Percentiles rank a stretch among this genome's conserved stretches.
Conservation (phyloP, 257 asterid species). For the Schizonepeta tenuifolia region DNA sequence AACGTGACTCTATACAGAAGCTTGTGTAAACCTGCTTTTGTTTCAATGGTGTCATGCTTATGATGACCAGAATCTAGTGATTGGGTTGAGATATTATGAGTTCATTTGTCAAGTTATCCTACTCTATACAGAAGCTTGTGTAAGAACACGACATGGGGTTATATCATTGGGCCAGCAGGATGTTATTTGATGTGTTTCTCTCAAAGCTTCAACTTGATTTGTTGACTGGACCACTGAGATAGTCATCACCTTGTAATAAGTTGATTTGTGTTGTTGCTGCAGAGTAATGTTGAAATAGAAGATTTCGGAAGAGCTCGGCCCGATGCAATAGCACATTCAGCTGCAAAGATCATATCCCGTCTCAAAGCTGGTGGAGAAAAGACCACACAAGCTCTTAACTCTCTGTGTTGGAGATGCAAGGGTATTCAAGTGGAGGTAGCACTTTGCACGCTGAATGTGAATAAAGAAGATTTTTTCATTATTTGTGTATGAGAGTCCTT, state of each 20-base stretch:
- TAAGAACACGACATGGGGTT: constrained; percentile 17
- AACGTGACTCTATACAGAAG: neutral
- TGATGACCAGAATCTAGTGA: neutral
- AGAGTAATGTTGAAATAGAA: constrained; percentile 77
- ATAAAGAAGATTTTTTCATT: neutral
- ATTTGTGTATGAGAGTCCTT: neutral
- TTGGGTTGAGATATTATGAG: no score
- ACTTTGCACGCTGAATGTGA: constrained; percentile 4
- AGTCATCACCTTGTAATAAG: constrained; percentile 18
- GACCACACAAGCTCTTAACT: constrained; percentile 86
- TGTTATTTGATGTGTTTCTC: neutral
- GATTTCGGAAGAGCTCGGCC: constrained; percentile 88
- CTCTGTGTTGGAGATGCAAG: constrained; percentile 96
- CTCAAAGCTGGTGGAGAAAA: constrained; percentile 93
- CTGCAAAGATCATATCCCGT: constrained; percentile 81
- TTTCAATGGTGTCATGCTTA: neutral
- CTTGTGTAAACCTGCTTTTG: no score
- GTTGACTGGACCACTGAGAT: constrained; percentile 23
- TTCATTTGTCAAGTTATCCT: neutral
- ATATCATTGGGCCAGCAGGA: constrained; percentile 1
- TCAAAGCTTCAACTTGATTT: neutral
- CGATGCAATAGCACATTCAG: constrained; percentile 96
- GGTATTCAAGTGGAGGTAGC: constrained; percentile 95
- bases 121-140: neutral
- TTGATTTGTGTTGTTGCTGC: constrained; percentile 45